A percentile compares a stretch with the other conserved stretches of the same genome.
Conservation (phyloP, 179 eudicot genomes). For the Silene vulgaris region DNA sequence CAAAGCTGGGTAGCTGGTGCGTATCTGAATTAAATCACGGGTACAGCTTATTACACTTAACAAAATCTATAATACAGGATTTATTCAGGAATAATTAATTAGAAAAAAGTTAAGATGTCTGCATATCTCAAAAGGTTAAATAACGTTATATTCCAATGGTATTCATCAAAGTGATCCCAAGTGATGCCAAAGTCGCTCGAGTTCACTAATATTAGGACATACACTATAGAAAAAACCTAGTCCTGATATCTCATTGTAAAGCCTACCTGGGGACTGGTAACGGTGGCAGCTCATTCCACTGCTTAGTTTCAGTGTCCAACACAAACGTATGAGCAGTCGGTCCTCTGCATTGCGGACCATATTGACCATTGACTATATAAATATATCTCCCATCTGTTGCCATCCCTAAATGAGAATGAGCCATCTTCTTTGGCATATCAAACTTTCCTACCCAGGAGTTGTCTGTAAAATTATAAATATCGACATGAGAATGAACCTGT, state of each 20-base stretch:
- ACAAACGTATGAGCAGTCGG: conserved; percentile 84
- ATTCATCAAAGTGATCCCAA: neutral
- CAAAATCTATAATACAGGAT: neutral
- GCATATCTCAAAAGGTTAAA: neutral
- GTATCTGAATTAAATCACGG: conserved; percentile 44
- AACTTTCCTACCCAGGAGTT: conserved; percentile 91
- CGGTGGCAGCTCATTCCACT: conserved; percentile 72
- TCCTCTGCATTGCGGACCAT: conserved; percentile 99
- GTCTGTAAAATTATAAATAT: conserved; percentile 78
- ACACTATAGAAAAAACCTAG: neutral
- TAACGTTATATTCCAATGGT: neutral
- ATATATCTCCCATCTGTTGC: conserved; percentile 93
- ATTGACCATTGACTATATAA: conserved; percentile 88
- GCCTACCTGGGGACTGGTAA: conserved; percentile 85
- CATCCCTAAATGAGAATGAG: conserved; percentile 99
- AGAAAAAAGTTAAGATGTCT: neutral
- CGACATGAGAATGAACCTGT: conserved; percentile 98
- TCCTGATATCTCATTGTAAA: neutral
- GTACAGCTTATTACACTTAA: neutral
- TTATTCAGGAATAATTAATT: too few relatives aligned
- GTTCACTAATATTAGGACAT: neutral
- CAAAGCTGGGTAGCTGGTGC: conserved; percentile 98
- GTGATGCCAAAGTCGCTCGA: neutral
- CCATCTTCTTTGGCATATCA: conserved; percentile 99
- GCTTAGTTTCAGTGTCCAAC: conserved; percentile 71